Evolutionary conservation across 1,284 basidiomycete species (phyloP), one percentile per base, ranked within the genome.

Genomic region (Mycena sp.): DNA sequence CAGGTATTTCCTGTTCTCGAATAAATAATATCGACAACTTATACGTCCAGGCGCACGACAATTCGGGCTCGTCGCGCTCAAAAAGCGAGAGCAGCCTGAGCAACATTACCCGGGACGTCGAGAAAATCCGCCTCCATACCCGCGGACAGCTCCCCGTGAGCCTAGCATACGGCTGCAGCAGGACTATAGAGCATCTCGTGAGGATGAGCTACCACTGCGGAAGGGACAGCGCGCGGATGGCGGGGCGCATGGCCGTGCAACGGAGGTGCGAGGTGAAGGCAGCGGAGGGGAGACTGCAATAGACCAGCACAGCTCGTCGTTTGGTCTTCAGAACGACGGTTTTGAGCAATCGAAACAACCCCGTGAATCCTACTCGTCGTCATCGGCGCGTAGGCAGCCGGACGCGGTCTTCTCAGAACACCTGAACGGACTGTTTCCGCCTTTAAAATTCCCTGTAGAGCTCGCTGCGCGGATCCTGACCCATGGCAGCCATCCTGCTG

Each of bases 391-490:
- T 29, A 37, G 56, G 28, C 53, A 61, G 44, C 62, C 65, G n/a
- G 58, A 67, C 44, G 30, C 58, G 45, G 49, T 67, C 45, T 81
- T 88, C 45, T 73, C 83, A 26, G 76, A 81, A 41, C 87, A 92
- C 71, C 77, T 92, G n/a, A 80, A 85, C 69, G 74, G 78, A 29
- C 74, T 90, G 32, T 91, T 94, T 70, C 77, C 83, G 10, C 84
- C 88, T 21, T 78, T 94, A 53, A 78, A 85, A 53, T 94, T 94
- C 73, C 85, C 90, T 7, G 78, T 81, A 9, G 88, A 91, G 67
- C 80, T 92, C 38, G 88, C 91, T 7, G 80, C 81, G 67, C 85
- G 91, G 63, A 83, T 92, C 70, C 78, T 94, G 65, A 94, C 92
- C 3, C 92, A 94, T 73, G 81, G 81, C 6, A 92, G 90, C 76